Evolutionary conservation across 2,329 filamentous ascomycete genomes (phyloP), one percentile per base, ranked within the genome.

Genomic region (Xylaria arbuscula): DNA sequence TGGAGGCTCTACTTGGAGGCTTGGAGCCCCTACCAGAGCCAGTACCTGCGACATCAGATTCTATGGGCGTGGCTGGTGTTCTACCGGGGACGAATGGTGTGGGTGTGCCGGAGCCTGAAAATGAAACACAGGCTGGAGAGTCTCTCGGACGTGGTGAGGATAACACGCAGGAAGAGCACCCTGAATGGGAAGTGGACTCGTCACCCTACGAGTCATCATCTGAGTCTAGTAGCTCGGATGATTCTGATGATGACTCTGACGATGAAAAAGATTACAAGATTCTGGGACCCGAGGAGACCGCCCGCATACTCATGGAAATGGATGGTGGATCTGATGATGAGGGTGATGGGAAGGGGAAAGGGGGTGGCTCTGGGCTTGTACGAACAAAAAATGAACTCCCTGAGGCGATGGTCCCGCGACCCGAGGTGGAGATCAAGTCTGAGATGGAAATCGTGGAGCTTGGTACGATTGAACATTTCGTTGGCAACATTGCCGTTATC

Each of bases 171-270:
- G 69, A 70, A 58, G 74, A 70, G 64, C 84, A 91, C 53, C 90
- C 92, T 2, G 94, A 98, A 79, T 98, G 93, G 93, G 93, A 97
- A 77, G 83, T 86, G 8, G 92, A 95, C 75, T 94, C 92, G 1
- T 93, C 91, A 0, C 92, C 92, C 0, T 92, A 92, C 76, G 88
- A 90, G 75, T 92, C 90, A 6, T 92, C 88, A 0, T 86, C 85
- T 0, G 85, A 88, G 15, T 88, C 86, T 4, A 85, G 83, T 76
- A 84, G 81, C 73, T 89, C 88, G 2, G 88, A 90, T 69, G 87
- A 86, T 47, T 88, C 86, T 0, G 86, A 87, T 55, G 86, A 87
- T 59, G 83, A 81, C 1, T 83, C 84, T 19, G 87, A 89, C 22
- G 81, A 86, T 54, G 83, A 80, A 1, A 83, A 84, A 45, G 86